A percentile compares a stretch with the other conserved stretches of the same genome.
These are phyloP conservation scores for Penicillium sp. DNA, from an alignment of 2,329 filamentous ascomycete species.

Conservation along the genomic window DNA sequence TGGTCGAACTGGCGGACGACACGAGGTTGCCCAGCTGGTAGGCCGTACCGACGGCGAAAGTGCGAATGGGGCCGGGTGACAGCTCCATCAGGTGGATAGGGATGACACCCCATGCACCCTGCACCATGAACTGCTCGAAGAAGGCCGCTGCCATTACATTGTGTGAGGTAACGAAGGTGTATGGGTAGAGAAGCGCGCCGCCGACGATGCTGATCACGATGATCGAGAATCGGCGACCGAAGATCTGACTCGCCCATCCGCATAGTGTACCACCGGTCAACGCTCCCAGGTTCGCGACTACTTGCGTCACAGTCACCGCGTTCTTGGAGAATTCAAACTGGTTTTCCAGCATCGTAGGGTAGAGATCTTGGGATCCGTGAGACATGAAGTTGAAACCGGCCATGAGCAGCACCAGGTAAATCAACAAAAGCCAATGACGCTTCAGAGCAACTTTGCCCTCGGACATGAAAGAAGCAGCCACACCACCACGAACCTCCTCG, in stretches of 20 bases:
- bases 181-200: constrained; percentile 78
- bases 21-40: constrained; percentile 66
- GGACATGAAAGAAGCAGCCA: constrained; percentile 66
- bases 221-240: constrained; percentile 68
- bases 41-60: constrained; percentile 61
- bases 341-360: constrained; percentile 60
- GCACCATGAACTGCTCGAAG: constrained; percentile 77
- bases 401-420: constrained; percentile 84
- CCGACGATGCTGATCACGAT: constrained; percentile 63
- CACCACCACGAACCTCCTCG: constrained; percentile 54
- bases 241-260: constrained; percentile 66
- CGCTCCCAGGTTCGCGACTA: constrained; percentile 70
- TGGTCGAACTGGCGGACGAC: constrained; percentile 65
- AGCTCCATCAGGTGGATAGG: constrained; percentile 68
- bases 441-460: constrained; percentile 78
- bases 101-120: constrained; percentile 74
- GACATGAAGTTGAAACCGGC: constrained; percentile 92
- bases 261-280: constrained; percentile 66
- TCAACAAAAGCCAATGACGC: constrained; percentile 74
- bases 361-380: constrained; percentile 69
- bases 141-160: constrained; percentile 76
- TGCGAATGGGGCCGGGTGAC: constrained; percentile 59
- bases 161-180: constrained; percentile 65
- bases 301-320: constrained; percentile 67
- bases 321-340: constrained; percentile 57